Conservation (phyloP, 192 early-diverging fungal genomes). For the Pilaira anomala region DNA sequence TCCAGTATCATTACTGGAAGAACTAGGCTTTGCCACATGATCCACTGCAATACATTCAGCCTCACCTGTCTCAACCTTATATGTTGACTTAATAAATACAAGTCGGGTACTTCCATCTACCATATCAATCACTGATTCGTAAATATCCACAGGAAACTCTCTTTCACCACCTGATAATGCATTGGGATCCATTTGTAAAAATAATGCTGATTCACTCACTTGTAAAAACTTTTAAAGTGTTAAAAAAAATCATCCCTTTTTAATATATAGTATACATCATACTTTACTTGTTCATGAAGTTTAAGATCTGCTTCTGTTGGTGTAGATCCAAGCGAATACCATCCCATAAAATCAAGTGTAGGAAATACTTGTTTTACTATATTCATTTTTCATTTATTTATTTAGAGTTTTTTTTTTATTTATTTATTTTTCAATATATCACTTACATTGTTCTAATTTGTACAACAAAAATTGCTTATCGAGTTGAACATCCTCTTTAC, state of each 20-base stretch:
- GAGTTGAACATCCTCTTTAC: conserved; percentile 46
- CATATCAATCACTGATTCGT: conserved; percentile 75
- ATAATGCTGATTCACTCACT: conserved; percentile 74
- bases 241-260: neutral
- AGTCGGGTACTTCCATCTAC: conserved; percentile 50
- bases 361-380: conserved; percentile 83
- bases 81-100: conserved; percentile 61
- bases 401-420: conserved; percentile 9
- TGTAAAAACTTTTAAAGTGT: conserved; percentile 56
- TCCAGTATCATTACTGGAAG: conserved; percentile 48
- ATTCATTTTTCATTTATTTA: neutral
- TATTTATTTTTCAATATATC: neutral
- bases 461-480: conserved; percentile 61
- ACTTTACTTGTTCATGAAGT: conserved; percentile 70
- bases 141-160: conserved; percentile 73
- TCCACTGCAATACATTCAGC: conserved; percentile 87
- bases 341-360: conserved; percentile 77
- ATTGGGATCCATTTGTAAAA: conserved; percentile 66
- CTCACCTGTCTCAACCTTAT: conserved; percentile 81
- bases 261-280: neutral
- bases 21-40: conserved; percentile 69
- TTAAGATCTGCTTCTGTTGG: conserved; percentile 63
- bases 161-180: conserved; percentile 44
- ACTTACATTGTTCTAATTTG: conserved; percentile 77
- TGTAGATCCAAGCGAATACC: conserved; percentile 70